Evolutionary conservation across 257 asterid genomes (phyloP).

Genomic region (Ilex aquifolium): DNA sequence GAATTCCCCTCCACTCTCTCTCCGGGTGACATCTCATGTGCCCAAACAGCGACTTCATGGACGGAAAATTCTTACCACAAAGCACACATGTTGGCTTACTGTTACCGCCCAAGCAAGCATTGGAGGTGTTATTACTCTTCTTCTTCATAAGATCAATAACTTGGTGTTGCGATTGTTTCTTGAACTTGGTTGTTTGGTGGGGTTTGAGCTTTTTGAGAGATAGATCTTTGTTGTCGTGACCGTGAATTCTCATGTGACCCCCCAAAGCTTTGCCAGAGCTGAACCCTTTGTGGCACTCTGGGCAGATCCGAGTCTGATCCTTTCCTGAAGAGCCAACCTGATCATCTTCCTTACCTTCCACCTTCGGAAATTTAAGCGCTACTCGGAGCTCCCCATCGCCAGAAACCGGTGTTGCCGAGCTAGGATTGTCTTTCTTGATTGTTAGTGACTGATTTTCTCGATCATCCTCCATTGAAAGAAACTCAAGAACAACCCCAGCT

Average conservation of each 20-base stretch:
- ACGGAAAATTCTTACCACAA: slow-evolving; percentile 40
- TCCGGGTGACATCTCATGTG: slow-evolving; percentile 66
- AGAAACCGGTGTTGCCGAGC: slow-evolving; percentile 6
- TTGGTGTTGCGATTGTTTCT: slow-evolving; percentile 14
- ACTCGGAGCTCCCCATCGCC: slow-evolving; percentile 17
- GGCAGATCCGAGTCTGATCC: slow-evolving; percentile 33
- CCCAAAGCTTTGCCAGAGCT: slow-evolving; percentile 72
- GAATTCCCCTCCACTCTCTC: slow-evolving; percentile 54
- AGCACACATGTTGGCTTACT: slow-evolving; percentile 23
- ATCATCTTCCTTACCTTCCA: slow-evolving; percentile 4
- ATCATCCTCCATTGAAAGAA: slow-evolving; percentile 22
- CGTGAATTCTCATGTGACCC: slow-evolving; percentile 78
- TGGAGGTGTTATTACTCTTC: background rate
- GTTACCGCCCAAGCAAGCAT: background rate
- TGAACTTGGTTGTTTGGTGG: slow-evolving; percentile 4
- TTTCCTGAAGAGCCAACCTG: background rate
- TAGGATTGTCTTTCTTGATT: slow-evolving; percentile 6
- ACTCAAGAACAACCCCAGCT: slow-evolving; percentile 13
- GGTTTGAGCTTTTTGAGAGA: slow-evolving; percentile 13
- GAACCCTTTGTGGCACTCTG: slow-evolving; percentile 40
- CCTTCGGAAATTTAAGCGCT: slow-evolving; percentile 21
- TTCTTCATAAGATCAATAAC: slow-evolving; percentile 4
- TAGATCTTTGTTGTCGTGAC: slow-evolving; percentile 17
- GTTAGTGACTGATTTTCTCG: slow-evolving; percentile 12
- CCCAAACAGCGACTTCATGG: slow-evolving; percentile 50